Evolutionary conservation across 495 filamentous ascomycete genomes (phyloP), one percentile per base, ranked within the genome.

Genomic region (Tuber calosporum): DNA sequence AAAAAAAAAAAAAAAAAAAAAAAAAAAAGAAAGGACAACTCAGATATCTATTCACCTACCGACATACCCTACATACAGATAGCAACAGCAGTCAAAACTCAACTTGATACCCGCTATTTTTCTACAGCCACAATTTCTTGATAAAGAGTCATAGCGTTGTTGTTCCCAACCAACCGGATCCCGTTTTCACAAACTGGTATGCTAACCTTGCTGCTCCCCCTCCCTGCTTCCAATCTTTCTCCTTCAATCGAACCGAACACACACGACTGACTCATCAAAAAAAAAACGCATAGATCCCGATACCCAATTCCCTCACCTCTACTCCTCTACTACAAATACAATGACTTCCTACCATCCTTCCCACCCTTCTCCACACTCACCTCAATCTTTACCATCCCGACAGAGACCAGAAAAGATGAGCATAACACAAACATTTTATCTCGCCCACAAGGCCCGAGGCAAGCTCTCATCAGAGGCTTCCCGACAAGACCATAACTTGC

Each of bases 401-500:
- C 76, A 78, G 62, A 73, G 66, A 67, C 62, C 77, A 42, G 68
- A 89, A 79, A 94, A 91, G 85, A 98, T 99, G 95, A 93, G 90
- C 82, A 89, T 98, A 84, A 93, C 95, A 5, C 92, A 97, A 85
- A 97, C 94, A 75, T 98, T 97, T 90, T 96, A 92, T 86, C 90
- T 98, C 79, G 95, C 96, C 81, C 92, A 96, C 87, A 93, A 93
- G 84, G 95, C 95, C 82, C 89, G 95, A 79, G 90, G 89, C 82
- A 98, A 99, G 92, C 93, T 99, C 80, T 91, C 92, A 73, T 87
- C 86, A 70, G 94, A 97, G 85, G 95, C 95, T 87, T 88, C 89
- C 84, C 89, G 89, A 74, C 86, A 90, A 79, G 96, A 98, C 82
- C 96, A 98, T 86, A 89, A 97, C 85, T 91, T 99, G 74, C 89